These are phyloP conservation scores for Globisporangium apiculatum DNA, from an alignment of 352 stramenopile species.

Conservation along the genomic window DNA sequence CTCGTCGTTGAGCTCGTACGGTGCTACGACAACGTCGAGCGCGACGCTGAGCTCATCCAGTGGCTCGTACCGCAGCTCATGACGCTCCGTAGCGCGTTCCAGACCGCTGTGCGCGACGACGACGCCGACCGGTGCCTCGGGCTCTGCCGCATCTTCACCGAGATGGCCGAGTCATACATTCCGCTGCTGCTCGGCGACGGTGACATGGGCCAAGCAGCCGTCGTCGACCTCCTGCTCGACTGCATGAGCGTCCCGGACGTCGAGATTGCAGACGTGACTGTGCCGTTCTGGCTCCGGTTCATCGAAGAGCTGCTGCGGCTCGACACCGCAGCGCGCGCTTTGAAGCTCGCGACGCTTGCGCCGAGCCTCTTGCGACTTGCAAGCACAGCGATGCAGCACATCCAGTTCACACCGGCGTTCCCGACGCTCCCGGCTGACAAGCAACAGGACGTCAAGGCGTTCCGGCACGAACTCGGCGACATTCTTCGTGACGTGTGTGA, in stretches of 20 bases:
- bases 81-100: slow-evolving; percentile 50
- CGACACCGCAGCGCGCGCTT: slow-evolving; percentile 6
- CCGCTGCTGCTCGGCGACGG: slow-evolving; percentile 57
- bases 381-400: slow-evolving; percentile 71
- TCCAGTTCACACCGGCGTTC: slow-evolving; percentile 75
- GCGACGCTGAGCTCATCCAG: slow-evolving; percentile 49
- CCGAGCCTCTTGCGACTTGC: slow-evolving; percentile 50
- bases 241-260: slow-evolving; percentile 78
- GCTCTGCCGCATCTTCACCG: slow-evolving; percentile 86
- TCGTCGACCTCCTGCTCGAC: slow-evolving; percentile 84
- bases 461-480: slow-evolving; percentile 72
- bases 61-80: slow-evolving; percentile 78
- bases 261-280: slow-evolving; percentile 80
- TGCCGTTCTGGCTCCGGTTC: slow-evolving; percentile 78
- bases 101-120: slow-evolving; percentile 37
- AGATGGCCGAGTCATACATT: slow-evolving; percentile 86
- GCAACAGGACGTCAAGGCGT: slow-evolving; percentile 77
- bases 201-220: slow-evolving; percentile 36
- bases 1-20: slow-evolving; percentile 74
- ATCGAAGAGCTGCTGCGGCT: slow-evolving; percentile 34
- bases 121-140: slow-evolving; percentile 71
- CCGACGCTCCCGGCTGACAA: slow-evolving; percentile 54
- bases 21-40: slow-evolving; percentile 41
- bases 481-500: slow-evolving; percentile 77
- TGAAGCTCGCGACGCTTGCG: slow-evolving; percentile 34